Percentiles rank a stretch among this genome's conserved stretches.
Conservation (phyloP, 192 early-diverging fungal species). For the Backusella luteola region DNA sequence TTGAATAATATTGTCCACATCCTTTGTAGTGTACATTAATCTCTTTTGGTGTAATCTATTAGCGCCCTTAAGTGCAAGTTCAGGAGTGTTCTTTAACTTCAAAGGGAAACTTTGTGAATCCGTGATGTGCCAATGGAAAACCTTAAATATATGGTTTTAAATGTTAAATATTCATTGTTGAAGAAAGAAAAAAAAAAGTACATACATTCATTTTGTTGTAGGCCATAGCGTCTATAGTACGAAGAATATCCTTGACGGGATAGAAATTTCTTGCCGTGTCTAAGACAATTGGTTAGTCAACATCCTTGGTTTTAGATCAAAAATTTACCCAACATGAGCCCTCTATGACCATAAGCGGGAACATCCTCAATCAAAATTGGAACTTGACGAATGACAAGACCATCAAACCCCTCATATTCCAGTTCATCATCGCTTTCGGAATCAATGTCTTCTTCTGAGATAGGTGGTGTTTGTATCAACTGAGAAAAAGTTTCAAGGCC, state of each 20-base stretch:
- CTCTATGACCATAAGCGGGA: slow-evolving; percentile 65
- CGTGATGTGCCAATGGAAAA: slow-evolving; percentile 79
- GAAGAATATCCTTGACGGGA: slow-evolving; percentile 57
- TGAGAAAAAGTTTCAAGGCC: slow-evolving; percentile 76
- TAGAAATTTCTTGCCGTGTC: slow-evolving; percentile 77
- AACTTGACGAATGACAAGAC: slow-evolving; percentile 42
- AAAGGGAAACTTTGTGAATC: slow-evolving; percentile 74
- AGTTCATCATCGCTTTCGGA: slow-evolving; percentile 4
- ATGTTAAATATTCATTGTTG: too few relatives aligned
- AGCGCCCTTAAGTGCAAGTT: slow-evolving; percentile 62
- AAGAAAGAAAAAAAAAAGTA: neutral
- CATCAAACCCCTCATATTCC: slow-evolving; percentile 10
- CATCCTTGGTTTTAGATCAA: neutral
- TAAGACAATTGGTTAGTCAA: neutral
- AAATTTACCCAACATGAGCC: slow-evolving; percentile 50
- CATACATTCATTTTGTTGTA: slow-evolving; percentile 79
- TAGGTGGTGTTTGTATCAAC: slow-evolving; percentile 43
- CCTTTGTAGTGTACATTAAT: slow-evolving; percentile 71
- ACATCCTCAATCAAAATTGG: slow-evolving; percentile 56
- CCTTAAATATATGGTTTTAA: slow-evolving; percentile 2
- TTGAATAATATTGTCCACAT: slow-evolving; percentile 67
- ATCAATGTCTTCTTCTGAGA: neutral
- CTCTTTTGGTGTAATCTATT: slow-evolving; percentile 49
- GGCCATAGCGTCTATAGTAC: slow-evolving; percentile 75
- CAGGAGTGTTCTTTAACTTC: slow-evolving; percentile 56